Conservation (phyloP, 345 rosid genomes). For the Citrus sinensis region DVS_A1.0 CM039163.1:45076001-45076500, state of each 20-base stretch:
- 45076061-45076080: not conserved
- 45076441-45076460: slow-evolving; percentile 7
- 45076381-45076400: not conserved
- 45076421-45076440: not conserved
- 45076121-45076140: not conserved
- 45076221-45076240: not conserved
- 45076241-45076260: not conserved
- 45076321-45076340: not conserved
- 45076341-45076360: not conserved
- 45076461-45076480: slow-evolving; percentile 35
- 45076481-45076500: slow-evolving; percentile 40
- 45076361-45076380: not conserved
- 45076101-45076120: not conserved
- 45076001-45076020: not conserved
- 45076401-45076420: slow-evolving; percentile 2
- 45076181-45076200: not conserved
- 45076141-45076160: not conserved
- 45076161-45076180: not conserved
- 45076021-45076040: not conserved
- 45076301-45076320: not conserved
- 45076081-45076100: not conserved
- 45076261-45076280: not conserved
- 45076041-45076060: not conserved
- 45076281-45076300: not conserved
- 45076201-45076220: not conserved